These are phyloP conservation scores for Oryza coarctata DNA, from an alignment of 176 grass and related monocot species.

Conservation along the genomic window DNA sequence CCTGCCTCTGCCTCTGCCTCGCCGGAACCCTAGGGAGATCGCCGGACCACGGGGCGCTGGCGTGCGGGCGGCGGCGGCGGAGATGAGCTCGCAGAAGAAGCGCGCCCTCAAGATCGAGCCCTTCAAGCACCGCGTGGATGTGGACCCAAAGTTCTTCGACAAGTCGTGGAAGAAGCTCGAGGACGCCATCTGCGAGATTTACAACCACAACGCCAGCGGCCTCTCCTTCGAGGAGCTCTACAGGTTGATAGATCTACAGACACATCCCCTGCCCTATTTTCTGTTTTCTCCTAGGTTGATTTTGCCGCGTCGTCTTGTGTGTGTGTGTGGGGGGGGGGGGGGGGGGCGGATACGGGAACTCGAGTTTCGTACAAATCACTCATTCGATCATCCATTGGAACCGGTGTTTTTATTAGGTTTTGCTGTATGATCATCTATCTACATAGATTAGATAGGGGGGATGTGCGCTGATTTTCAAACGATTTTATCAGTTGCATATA, in stretches of 20 bases:
- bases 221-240: conserved; percentile 95
- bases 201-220: conserved; percentile 95
- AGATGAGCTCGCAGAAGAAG: conserved; percentile 55
- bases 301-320: neutral
- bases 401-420: neutral
- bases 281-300: neutral
- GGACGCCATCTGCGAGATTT: conserved; percentile 91
- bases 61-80: neutral
- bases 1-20: conserved; percentile 27
- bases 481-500: neutral
- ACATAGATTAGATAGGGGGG: neutral
- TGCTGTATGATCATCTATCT: neutral
- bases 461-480: neutral
- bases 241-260: conserved; percentile 40
- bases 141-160: conserved; percentile 91
- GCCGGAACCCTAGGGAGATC: neutral
- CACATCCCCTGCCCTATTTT: neutral
- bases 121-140: conserved; percentile 76
- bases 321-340: no score
- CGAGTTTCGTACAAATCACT: neutral
- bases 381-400: neutral
- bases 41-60: neutral
- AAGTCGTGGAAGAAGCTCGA: conserved; percentile 81
- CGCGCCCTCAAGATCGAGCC: conserved; percentile 64
- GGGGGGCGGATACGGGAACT: neutral